These are phyloP conservation scores for Curvularia spicifera DNA, from an alignment of 2,329 filamentous ascomycete species.

Conservation along the genomic window DNA sequence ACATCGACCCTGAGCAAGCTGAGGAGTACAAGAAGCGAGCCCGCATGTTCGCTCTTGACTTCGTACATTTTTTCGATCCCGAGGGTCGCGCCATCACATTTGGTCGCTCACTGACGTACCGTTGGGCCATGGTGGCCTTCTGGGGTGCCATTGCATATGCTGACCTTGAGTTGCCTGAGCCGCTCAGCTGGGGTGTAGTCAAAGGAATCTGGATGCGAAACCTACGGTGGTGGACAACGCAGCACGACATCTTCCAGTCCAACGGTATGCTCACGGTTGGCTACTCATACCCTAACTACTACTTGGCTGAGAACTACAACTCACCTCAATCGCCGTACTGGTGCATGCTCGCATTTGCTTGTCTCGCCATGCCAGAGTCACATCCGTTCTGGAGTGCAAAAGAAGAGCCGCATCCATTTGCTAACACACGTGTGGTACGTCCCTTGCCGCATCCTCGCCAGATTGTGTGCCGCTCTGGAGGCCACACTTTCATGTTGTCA, in stretches of 20 bases:
- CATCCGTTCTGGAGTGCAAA: constrained; percentile 77
- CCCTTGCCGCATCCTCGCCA: constrained; percentile 72
- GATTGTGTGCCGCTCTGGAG: constrained; percentile 73
- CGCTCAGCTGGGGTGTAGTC: constrained; percentile 78
- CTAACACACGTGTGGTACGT: constrained; percentile 64
- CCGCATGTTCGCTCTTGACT: constrained; percentile 69
- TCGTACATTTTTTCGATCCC: constrained; percentile 77
- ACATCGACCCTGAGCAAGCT: constrained; percentile 68
- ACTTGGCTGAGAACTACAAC: constrained; percentile 84
- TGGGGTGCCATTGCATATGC: constrained; percentile 81
- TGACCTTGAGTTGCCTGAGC: constrained; percentile 72
- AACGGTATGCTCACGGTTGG: constrained; percentile 78
- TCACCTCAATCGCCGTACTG: constrained; percentile 76
- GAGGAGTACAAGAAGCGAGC: constrained; percentile 74
- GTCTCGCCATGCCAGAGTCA: constrained; percentile 69
- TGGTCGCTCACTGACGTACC: constrained; percentile 77
- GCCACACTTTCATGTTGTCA: constrained; percentile 73
- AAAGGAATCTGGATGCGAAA: constrained; percentile 78
- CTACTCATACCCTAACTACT: constrained; percentile 81
- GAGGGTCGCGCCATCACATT: constrained; percentile 76
- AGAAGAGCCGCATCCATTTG: constrained; percentile 66
- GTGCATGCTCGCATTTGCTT: constrained; percentile 79
- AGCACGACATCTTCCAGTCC: constrained; percentile 74
- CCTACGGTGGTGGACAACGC: constrained; percentile 79
- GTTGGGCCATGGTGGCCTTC: constrained; percentile 86